Percentiles rank a stretch among this genome's conserved stretches.
These are phyloP conservation scores for Polyporus arcularius DNA, from an alignment of 768 basidiomycete genomes.

Conservation along the genomic window DNA sequence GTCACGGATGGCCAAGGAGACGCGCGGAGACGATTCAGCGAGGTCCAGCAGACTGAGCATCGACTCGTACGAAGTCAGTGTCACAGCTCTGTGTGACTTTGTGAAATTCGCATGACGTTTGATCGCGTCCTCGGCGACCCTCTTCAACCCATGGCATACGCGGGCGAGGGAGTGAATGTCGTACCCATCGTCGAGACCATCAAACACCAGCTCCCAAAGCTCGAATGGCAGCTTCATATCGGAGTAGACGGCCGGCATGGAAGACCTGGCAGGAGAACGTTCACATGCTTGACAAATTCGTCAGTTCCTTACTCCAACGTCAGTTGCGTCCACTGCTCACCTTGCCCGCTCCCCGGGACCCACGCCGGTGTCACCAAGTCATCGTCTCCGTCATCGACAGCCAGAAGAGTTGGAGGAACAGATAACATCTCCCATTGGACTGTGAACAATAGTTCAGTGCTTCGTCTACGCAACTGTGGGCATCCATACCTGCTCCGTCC, in stretches of 20 bases:
- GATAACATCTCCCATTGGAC: neutral
- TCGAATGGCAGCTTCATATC: neutral
- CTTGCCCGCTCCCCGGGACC: neutral
- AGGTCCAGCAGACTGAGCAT: neutral
- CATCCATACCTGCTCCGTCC: neutral
- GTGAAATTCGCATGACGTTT: neutral
- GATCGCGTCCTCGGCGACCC: neutral
- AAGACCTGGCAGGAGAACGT: neutral
- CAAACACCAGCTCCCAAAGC: neutral
- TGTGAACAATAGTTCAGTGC: neutral
- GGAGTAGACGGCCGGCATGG: neutral
- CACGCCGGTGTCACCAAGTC: neutral
- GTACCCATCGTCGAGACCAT: neutral
- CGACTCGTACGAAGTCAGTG: neutral
- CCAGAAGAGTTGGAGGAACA: neutral
- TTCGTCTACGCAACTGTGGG: neutral
- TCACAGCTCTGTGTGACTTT: neutral
- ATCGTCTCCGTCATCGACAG: neutral
- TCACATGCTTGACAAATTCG: neutral
- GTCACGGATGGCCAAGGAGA: neutral
- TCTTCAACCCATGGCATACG: neutral
- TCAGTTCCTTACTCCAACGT: neutral
- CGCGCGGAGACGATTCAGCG: neutral
- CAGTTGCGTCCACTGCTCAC: neutral
- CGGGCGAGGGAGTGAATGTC: slow-evolving; percentile 2